Evolutionary conservation across 2,329 filamentous ascomycete species (phyloP).

Genomic region (Balansia obtecta): DNA sequence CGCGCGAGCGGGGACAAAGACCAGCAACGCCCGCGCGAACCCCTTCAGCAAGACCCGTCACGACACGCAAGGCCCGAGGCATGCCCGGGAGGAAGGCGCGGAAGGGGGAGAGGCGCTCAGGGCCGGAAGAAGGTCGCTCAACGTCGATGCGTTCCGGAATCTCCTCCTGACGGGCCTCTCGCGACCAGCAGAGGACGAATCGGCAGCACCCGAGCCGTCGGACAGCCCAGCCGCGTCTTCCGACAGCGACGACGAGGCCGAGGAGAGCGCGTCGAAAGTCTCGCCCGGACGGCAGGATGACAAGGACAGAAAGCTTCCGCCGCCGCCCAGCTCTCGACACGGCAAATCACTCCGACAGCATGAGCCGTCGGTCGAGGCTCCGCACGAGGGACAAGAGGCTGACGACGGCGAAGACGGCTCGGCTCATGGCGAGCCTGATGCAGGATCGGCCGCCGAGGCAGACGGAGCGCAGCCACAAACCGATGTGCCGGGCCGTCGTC

Average conservation of each 20-base stretch:
- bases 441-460: conserved; percentile 27
- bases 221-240: conserved; percentile 2
- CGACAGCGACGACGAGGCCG: conserved; percentile 2
- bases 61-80: conserved; percentile 31
- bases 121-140: conserved; percentile 38
- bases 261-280: not conserved
- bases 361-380: not conserved
- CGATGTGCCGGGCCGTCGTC: not conserved
- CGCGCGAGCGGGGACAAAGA: not conserved
- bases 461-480: not conserved
- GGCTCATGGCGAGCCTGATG: conserved; percentile 38
- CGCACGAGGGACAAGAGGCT: not conserved
- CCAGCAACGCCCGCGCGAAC: conserved; percentile 16
- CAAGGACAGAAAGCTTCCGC: conserved; percentile 49
- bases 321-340: conserved; percentile 62
- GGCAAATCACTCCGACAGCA: conserved; percentile 54
- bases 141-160: conserved; percentile 68
- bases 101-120: conserved; percentile 20
- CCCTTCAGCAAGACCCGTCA: conserved; percentile 44
- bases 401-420: conserved; percentile 34
- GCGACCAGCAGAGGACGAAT: not conserved
- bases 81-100: conserved; percentile 18
- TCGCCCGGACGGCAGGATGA: not conserved
- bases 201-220: not conserved
- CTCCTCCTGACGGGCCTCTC: conserved; percentile 58